phyloP scores from a whole-genome alignment of 108 stramenopile genomes.

The Ochromonas danica region DNA sequence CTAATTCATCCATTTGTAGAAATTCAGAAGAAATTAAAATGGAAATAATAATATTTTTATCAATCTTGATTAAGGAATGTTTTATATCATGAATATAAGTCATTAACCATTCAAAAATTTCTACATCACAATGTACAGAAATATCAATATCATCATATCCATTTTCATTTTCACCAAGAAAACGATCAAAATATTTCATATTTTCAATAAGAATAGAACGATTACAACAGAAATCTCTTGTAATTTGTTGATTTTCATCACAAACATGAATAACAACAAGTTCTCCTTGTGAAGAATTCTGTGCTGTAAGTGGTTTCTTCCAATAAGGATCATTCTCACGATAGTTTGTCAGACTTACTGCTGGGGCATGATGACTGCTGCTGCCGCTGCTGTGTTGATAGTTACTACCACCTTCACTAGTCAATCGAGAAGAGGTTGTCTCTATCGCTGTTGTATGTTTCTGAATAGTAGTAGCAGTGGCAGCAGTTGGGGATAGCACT shows the following conservation, averaged over 20 bases:
- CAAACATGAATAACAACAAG: slow-evolving; percentile 60
- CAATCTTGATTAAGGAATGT: slow-evolving; percentile 10
- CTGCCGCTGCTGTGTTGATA: too few species aligned
- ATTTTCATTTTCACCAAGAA: slow-evolving; percentile 29
- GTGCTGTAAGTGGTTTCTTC: background rate
- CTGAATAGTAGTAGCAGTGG: too few species aligned
- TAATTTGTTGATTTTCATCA: slow-evolving; percentile 53
- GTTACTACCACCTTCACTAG: too few species aligned
- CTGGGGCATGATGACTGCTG: too few species aligned
- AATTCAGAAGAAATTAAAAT: slow-evolving; percentile 65
- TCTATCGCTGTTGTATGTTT: too few species aligned
- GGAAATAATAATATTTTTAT: slow-evolving; percentile 44
- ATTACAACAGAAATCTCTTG: slow-evolving; percentile 52
- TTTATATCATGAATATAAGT: slow-evolving; percentile 52
- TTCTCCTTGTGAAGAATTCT: slow-evolving; percentile 27
- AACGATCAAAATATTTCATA: slow-evolving; percentile 58
- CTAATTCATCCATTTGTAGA: slow-evolving; percentile 58
- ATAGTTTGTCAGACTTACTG: too few species aligned
- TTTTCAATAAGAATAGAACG: slow-evolving; percentile 45
- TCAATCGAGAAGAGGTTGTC: too few species aligned
- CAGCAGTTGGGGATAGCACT: too few species aligned
- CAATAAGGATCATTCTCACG: background rate
- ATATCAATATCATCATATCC: slow-evolving; percentile 58
- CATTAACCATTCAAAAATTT: slow-evolving; percentile 65
- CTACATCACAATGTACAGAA: slow-evolving; percentile 62